These are phyloP conservation scores for Saksenaea vasiformis DNA, from an alignment of 371 early-diverging fungal genomes.

Conservation along the genomic window DNA sequence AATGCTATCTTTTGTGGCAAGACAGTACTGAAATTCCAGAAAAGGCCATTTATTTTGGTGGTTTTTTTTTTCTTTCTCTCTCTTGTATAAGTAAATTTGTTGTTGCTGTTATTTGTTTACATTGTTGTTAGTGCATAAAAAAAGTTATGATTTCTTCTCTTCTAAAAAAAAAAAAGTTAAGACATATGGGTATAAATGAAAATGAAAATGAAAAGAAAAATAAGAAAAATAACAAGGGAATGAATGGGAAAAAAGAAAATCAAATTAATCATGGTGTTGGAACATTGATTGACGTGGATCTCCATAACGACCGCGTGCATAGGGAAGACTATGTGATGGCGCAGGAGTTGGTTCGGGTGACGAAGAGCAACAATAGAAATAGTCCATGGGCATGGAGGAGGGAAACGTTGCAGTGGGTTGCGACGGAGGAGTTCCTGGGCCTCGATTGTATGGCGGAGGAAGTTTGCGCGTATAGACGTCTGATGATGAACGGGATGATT, in stretches of 20 bases:
- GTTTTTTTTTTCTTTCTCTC: not conserved
- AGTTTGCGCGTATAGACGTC: not conserved
- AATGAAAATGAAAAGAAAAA: not conserved
- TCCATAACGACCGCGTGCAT: not conserved
- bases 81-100: not conserved
- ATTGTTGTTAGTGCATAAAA: not conserved
- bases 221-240: not conserved
- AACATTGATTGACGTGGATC: not conserved
- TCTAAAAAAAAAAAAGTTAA: not conserved
- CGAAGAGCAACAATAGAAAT: not conserved
- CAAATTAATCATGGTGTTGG: not conserved
- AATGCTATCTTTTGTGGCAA: no score
- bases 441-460: not conserved
- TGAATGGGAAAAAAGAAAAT: not conserved
- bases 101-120: not conserved
- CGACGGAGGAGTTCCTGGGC: not conserved
- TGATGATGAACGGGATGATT: slow-evolving; percentile 2
- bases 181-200: not conserved
- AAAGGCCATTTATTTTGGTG: not conserved
- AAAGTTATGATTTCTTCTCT: not conserved
- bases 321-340: not conserved
- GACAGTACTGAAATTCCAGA: not conserved
- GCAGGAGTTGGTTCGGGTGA: slow-evolving; percentile 1
- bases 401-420: not conserved
- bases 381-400: not conserved